These are phyloP conservation scores for Podospora conica DNA, from an alignment of 495 filamentous ascomycete genomes.

Conservation along the genomic window DNA sequence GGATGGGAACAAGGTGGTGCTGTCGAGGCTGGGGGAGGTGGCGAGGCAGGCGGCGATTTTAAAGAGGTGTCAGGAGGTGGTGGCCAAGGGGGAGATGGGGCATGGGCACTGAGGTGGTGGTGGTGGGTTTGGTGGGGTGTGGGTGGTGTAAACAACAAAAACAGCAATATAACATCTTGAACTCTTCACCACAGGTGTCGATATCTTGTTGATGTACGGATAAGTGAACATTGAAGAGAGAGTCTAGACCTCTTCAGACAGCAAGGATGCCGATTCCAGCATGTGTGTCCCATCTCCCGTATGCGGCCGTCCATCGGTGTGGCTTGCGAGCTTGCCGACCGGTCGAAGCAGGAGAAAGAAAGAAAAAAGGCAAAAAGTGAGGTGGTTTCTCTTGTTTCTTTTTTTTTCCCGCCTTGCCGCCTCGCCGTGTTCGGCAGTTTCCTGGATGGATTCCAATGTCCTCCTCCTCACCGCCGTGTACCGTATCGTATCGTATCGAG, in stretches of 20 bases:
- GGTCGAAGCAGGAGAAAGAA: too few relatives aligned
- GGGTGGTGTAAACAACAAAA: neutral
- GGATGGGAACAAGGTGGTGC: constrained; percentile 84
- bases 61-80: constrained; percentile 74
- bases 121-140: too few relatives aligned
- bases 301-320: neutral
- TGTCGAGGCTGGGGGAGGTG: constrained; percentile 77
- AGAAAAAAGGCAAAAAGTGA: neutral
- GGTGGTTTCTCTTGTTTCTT: neutral
- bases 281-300: neutral
- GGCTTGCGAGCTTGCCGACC: neutral
- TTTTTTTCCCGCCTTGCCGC: neutral
- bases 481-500: too few relatives aligned
- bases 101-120: neutral
- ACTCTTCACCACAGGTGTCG: neutral
- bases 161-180: neutral
- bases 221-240: neutral
- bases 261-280: neutral
- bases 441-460: too few relatives aligned
- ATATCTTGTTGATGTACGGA: too few relatives aligned
- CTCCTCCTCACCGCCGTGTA: neutral
- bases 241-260: neutral
- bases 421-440: neutral
- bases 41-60: constrained; percentile 81
- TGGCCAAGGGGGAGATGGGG: constrained; percentile 29